Base-by-base conservation (phyloP, 352 stramenopile species). In the Globisporangium solare region DNA sequence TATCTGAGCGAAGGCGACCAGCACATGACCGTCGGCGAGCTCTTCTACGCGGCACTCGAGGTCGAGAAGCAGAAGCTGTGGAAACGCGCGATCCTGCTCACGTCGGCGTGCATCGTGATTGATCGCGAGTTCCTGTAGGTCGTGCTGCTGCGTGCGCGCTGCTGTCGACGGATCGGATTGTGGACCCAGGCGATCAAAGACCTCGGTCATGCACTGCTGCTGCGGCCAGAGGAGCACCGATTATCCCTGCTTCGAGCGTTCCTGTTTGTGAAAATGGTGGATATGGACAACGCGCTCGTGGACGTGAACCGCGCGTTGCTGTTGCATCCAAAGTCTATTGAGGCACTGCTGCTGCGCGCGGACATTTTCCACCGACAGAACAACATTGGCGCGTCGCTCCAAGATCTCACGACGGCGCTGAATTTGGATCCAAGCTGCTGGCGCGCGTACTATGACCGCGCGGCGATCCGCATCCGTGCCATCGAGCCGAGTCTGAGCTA, bases 391-490 rank as follows among this genome's bases (percentile, higher is more conserved):
- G 66, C 74, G 7, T 79, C 82, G 17, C 54, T 92, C 1, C 75
- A 90, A 18, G 82, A 92, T 39, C 58, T 90, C 17, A 83, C 82
- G 14, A 76, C 76, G 1, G 79, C 78, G 10, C 47, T 90, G 11
- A 56, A 68, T 0, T 64, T 80, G 13, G 82, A 92, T 41, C 70
- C 76, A n/a, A 66, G 66, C 35, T 88, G 81, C 62, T 92, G 82
- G 82, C 76, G 78, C 15, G 82, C 82, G n/a, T 87, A 87, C 53
- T 92, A 90, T 56, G 82, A 92, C 55, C 77, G 82, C 20, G 82
- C 76, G 6, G 83, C 76, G 37, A 68, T 92, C 24, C 79, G 82
- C 13, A 73, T 90, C 18, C 68, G 74, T 6, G 72, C 76, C 0
- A 73, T 92, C 46, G 82, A 86, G 32, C 70, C 73, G 21, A 77